A percentile compares a stretch with the other conserved stretches of the same genome.
phyloP scores from a whole-genome alignment of 176 grass and related monocot species.

The Aegilops bicornis region DNA sequence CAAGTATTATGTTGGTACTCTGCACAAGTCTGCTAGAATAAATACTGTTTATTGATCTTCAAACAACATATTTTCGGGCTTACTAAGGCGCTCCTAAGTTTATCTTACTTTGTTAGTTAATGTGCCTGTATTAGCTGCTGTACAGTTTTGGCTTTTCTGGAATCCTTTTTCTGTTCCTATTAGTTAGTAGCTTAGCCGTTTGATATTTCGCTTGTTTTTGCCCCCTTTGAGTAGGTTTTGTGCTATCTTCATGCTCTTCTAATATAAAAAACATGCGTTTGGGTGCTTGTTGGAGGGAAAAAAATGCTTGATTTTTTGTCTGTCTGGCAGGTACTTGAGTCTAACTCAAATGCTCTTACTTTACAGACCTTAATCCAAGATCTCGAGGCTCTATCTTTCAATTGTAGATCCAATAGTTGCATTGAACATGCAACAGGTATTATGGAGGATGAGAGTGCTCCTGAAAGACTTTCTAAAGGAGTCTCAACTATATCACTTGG shows the following conservation, averaged over 20 bases:
- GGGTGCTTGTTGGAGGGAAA: neutral
- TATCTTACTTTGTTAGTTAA: neutral
- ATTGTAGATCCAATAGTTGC: conserved; percentile 86
- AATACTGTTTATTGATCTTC: neutral
- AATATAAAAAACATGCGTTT: neutral
- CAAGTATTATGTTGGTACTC: neutral
- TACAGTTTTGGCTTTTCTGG: neutral
- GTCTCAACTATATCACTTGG: conserved; percentile 79
- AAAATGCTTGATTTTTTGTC: neutral
- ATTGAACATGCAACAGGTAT: conserved; percentile 94
- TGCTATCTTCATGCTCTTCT: neutral
- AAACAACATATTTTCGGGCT: conserved; percentile 9
- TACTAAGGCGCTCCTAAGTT: conserved; percentile 9
- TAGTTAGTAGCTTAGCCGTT: neutral
- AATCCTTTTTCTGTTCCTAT: neutral
- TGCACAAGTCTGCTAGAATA: neutral
- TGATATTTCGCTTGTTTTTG: too few species aligned
- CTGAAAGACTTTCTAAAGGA: conserved; percentile 81
- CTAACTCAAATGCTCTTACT: conserved; percentile 30
- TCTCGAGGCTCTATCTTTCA: conserved; percentile 69
- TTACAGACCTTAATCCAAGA: conserved; percentile 74
- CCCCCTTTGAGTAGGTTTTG: neutral
- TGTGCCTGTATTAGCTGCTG: neutral
- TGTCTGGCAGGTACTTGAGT: neutral
- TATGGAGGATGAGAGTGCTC: conserved; percentile 87